These are phyloP conservation scores for Cyclotella cryptica DNA, from an alignment of 108 stramenopile genomes.

Conservation along the genomic window DNA sequence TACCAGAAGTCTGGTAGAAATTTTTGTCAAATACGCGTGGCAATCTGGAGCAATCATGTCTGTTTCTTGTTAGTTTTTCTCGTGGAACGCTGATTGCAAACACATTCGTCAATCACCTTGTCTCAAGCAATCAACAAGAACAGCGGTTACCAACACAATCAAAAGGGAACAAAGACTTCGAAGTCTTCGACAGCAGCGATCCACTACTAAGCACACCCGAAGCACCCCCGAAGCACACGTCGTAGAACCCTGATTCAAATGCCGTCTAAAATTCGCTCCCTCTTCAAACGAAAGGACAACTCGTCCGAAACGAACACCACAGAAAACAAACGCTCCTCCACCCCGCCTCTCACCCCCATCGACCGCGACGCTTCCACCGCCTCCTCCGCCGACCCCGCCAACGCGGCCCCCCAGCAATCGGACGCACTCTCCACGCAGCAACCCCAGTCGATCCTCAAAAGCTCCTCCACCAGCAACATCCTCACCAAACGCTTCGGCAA, in stretches of 20 bases:
- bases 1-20: no score
- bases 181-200: background rate
- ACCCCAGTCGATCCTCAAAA: background rate
- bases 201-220: background rate
- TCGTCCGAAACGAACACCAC: background rate
- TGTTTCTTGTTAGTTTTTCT: no score
- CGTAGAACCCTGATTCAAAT: background rate
- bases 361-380: conserved; percentile 29
- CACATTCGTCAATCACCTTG: no score
- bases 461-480: conserved; percentile 2
- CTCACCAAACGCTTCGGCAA: conserved; percentile 33
- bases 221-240: background rate
- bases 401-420: background rate
- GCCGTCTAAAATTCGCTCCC: conserved; percentile 46
- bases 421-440: background rate
- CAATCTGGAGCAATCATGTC: no score
- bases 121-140: no score
- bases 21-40: no score
- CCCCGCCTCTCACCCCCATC: conserved; percentile 16
- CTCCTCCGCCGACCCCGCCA: conserved; percentile 9
- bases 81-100: no score
- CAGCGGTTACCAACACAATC: no score
- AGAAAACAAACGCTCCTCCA: background rate
- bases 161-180: no score
- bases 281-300: conserved; percentile 37